Evolutionary conservation across 1,284 basidiomycete species (phyloP).

Genomic region (Puccinia polysora): DNA sequence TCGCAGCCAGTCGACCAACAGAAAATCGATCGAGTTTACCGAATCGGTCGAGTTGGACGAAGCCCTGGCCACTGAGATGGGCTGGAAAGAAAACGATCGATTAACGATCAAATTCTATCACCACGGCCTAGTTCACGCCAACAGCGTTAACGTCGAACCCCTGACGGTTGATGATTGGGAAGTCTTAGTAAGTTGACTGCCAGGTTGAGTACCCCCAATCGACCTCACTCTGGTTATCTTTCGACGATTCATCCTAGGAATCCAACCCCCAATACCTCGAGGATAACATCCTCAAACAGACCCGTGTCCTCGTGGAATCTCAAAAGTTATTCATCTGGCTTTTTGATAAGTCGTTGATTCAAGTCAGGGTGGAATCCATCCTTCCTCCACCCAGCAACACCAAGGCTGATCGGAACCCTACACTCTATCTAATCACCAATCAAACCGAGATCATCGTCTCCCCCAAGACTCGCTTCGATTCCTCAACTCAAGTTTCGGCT

Average conservation of each 20-base stretch:
- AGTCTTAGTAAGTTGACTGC: conserved; percentile 19
- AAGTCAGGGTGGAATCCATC: conserved; percentile 29
- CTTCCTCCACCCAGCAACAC: background rate
- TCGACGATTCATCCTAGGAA: conserved; percentile 3
- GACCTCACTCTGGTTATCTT: background rate
- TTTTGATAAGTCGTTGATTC: conserved; percentile 37
- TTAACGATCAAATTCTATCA: conserved; percentile 30
- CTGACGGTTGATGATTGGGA: conserved; percentile 41
- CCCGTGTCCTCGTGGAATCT: conserved; percentile 25
- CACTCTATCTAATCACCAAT: conserved; percentile 33
- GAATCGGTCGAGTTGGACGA: conserved; percentile 30
- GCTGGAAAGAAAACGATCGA: conserved; percentile 37
- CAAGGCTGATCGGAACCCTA: background rate
- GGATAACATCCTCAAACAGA: conserved; percentile 38
- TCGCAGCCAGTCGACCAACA: too few relatives aligned
- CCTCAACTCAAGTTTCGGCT: background rate
- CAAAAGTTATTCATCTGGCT: conserved; percentile 42
- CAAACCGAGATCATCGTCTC: conserved; percentile 36
- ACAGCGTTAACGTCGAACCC: conserved; percentile 40
- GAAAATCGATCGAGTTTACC: conserved; percentile 24
- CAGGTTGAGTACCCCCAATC: background rate
- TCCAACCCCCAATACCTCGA: conserved; percentile 43
- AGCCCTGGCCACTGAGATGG: conserved; percentile 29
- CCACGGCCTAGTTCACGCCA: conserved; percentile 17
- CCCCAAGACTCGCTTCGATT: conserved; percentile 33